These are phyloP conservation scores for Globisporangium spinosum DNA, from an alignment of 352 stramenopile genomes.

Conservation along the genomic window DNA sequence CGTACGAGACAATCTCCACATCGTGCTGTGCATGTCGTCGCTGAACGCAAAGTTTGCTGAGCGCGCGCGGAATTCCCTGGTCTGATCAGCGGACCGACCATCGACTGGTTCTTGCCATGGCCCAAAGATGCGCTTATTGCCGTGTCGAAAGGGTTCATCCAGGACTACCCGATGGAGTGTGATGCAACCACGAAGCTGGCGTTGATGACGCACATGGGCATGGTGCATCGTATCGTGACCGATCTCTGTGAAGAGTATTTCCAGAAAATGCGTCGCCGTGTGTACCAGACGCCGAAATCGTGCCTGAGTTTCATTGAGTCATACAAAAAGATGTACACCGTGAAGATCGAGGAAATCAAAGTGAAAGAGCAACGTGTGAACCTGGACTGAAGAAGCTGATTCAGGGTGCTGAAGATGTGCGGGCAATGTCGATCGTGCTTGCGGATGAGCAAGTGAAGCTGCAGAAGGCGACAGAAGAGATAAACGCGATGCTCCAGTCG, in stretches of 20 bases:
- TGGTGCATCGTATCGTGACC: slow-evolving; percentile 96
- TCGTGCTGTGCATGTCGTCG: slow-evolving; percentile 99
- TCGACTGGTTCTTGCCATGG: slow-evolving; percentile 99
- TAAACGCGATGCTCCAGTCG: slow-evolving; percentile 96
- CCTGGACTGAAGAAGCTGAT: slow-evolving; percentile 96
- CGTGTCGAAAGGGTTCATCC: slow-evolving; percentile 96
- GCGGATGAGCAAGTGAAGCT: slow-evolving; percentile 96
- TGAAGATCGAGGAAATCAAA: slow-evolving; percentile 94
- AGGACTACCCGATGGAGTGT: slow-evolving; percentile 95
- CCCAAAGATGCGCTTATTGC: slow-evolving; percentile 96
- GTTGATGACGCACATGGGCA: slow-evolving; percentile 97
- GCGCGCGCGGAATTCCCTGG: slow-evolving; percentile 95
- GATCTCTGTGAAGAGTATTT: slow-evolving; percentile 98
- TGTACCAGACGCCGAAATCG: slow-evolving; percentile 98
- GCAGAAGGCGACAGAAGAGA: slow-evolving; percentile 95
- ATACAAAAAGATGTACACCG: slow-evolving; percentile 97
- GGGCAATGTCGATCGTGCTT: slow-evolving; percentile 96
- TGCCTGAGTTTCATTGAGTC: slow-evolving; percentile 98
- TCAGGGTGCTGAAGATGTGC: slow-evolving; percentile 95
- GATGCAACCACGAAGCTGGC: slow-evolving; percentile 78
- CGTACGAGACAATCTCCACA: slow-evolving; percentile 97
- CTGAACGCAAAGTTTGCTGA: slow-evolving; percentile 97
- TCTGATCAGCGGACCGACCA: slow-evolving; percentile 96
- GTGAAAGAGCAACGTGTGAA: slow-evolving; percentile 97
- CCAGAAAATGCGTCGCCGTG: slow-evolving; percentile 94